Base-by-base conservation (phyloP, 495 filamentous ascomycete species). In the Penicillium coffeae region DNA sequence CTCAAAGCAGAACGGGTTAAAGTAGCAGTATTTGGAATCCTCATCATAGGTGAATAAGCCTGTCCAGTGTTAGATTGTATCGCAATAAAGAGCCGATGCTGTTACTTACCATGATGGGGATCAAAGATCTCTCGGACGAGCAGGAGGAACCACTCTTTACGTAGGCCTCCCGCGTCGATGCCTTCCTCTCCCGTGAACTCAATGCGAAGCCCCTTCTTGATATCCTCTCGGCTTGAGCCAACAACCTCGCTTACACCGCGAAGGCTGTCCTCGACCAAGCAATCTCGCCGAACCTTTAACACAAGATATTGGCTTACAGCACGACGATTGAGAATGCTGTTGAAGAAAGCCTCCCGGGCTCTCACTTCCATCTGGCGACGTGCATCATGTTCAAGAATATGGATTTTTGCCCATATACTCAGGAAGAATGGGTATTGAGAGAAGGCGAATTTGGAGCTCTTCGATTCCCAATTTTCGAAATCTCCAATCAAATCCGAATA, bases 61-160 rank as follows among this genome's bases (percentile, higher is more conserved):
- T 92, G 27, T 45, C 1, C 16, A 21, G 45, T 13, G 57, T 67
- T 52, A 60, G 59, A 47, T 14, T 38, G 41, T 1, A 25, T n/a
- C 15, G n/a, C 16, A 2, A 22, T 20, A 19, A 35, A 6, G 10
- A n/a, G 21, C 21, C 21, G 15, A 22, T 35, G 15, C 40, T 47
- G 15, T 34, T 40, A 71, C 84, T 58, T 75, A 91, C 90, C 90
- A 67, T 95, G 85, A 56, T 90, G 82, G 12, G 89, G 90, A 59
- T 95, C 90, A 66, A 96, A 96, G 20, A 97, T 81, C 58, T 97
- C 91, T 49, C 92, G 77, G 14, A 95, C 88, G 14, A 97, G 80
- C 42, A 96, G 76, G 30, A 96, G 71, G 59, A 97, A 97, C 92
- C 92, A 97, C 66, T 97, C 91, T 63, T 97, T 97, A 39, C 90